Evolutionary conservation across 1,284 basidiomycete species (phyloP).

Genomic region (Cutaneotrichosporon cavernicola): DNA sequence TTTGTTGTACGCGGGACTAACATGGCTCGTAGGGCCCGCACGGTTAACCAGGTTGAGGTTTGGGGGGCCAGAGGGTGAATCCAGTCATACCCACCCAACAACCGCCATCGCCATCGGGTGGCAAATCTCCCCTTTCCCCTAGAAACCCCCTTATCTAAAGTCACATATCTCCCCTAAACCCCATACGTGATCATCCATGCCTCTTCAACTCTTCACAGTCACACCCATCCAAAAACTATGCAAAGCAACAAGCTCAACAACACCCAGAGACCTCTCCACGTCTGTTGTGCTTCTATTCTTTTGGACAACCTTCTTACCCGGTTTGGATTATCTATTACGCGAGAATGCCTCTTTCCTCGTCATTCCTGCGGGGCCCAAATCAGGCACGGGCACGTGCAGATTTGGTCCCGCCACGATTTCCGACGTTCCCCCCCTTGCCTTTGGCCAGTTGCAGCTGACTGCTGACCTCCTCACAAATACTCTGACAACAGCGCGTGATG

Average conservation of each 20-base stretch:
- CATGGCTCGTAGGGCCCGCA: no score
- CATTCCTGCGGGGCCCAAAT: not conserved
- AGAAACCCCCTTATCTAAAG: not conserved
- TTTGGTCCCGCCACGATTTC: not conserved
- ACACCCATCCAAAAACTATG: not conserved
- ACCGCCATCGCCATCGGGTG: not conserved
- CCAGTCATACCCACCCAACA: not conserved
- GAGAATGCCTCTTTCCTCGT: not conserved
- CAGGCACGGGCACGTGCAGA: not conserved
- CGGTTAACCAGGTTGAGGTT: no score
- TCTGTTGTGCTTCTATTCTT: not conserved
- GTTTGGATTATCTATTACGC: not conserved
- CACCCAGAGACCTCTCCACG: not conserved
- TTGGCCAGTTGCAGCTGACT: not conserved
- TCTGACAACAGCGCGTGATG: constrained; percentile 6
- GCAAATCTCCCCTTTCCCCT: not conserved
- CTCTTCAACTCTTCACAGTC: not conserved
- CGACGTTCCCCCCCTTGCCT: not conserved
- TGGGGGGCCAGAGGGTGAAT: no score
- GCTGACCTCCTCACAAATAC: not conserved
- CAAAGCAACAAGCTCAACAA: not conserved
- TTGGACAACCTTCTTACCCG: not conserved
- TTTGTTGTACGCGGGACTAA: no score
- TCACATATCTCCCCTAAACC: not conserved
- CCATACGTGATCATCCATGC: not conserved